Conservation (phyloP, 257 asterid genomes). For the Penstemon newberryi region DNA sequence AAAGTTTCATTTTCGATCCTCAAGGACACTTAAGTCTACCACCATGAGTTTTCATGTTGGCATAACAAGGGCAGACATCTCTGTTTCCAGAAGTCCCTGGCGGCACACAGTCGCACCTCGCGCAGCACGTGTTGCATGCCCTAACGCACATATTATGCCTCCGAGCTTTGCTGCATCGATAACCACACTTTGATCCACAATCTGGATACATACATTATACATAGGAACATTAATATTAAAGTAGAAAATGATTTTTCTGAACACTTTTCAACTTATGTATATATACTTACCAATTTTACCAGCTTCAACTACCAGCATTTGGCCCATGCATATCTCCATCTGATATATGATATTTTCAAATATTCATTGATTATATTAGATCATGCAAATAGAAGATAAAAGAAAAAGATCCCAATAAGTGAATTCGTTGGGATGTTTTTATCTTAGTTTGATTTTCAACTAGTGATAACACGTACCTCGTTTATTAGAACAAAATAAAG, state of each 20-base stretch:
- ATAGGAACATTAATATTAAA: neutral
- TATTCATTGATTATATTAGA: neutral
- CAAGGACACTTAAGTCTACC: no score
- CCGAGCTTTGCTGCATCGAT: constrained; percentile 36
- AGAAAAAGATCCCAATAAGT: neutral
- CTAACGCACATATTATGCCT: constrained; percentile 37
- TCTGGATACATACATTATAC: constrained; percentile 23
- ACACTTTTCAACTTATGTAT: neutral
- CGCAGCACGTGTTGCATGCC: constrained; percentile 63
- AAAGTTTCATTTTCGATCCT: no score
- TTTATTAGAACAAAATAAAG: constrained; percentile 4
- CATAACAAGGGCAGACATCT: constrained; percentile 60
- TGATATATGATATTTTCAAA: neutral
- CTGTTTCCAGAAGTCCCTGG: constrained; percentile 65
- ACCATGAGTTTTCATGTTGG: constrained; percentile 10
- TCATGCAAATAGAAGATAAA: neutral
- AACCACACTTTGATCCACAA: constrained; percentile 36
- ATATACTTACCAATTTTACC: neutral
- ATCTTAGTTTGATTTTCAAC: no score
- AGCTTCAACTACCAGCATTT: constrained; percentile 8
- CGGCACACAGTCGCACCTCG: constrained; percentile 61
- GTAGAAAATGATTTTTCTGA: neutral
- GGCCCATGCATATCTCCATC: constrained; percentile 8
- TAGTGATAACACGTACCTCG: neutral
- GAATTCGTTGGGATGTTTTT: neutral